Conservation (phyloP, 768 basidiomycete genomes). For the Naganishia randhawae region DNA sequence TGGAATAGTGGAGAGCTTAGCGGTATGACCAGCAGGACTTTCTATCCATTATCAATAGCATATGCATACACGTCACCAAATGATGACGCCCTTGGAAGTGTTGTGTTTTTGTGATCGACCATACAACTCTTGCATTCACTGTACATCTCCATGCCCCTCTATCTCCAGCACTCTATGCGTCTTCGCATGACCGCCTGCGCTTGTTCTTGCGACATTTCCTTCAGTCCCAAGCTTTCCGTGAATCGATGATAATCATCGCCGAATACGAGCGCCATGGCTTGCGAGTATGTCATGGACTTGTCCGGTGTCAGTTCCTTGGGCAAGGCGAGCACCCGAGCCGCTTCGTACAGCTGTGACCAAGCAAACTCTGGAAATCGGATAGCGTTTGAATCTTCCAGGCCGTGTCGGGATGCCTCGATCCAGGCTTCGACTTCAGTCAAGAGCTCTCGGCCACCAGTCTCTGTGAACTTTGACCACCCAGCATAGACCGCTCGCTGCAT, state of each 20-base stretch:
- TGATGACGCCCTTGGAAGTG: too few species aligned
- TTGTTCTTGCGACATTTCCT: conserved; percentile 33
- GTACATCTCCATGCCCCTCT: neutral
- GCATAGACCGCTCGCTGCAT: conserved; percentile 79
- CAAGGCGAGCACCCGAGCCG: conserved; percentile 64
- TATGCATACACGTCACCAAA: too few species aligned
- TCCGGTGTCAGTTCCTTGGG: conserved; percentile 30
- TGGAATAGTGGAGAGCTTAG: too few species aligned
- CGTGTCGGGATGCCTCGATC: conserved; percentile 70
- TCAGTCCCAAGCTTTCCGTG: conserved; percentile 33
- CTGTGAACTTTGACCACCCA: conserved; percentile 61
- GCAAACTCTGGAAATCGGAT: conserved; percentile 62
- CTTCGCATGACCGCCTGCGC: conserved; percentile 41
- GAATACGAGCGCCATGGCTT: conserved; percentile 45
- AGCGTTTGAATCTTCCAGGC: conserved; percentile 56
- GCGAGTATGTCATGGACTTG: conserved; percentile 35
- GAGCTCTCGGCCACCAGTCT: conserved; percentile 62
- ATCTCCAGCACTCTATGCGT: conserved; percentile 47
- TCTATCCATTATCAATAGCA: too few species aligned
- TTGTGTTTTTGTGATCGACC: too few species aligned
- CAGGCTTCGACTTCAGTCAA: conserved; percentile 73
- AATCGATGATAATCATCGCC: conserved; percentile 34
- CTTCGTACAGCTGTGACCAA: conserved; percentile 70
- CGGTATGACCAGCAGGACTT: too few species aligned
- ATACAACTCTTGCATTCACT: neutral